Base-by-base conservation (phyloP, 2,329 filamentous ascomycete genomes). In the Orbilia brochopaga region DNA sequence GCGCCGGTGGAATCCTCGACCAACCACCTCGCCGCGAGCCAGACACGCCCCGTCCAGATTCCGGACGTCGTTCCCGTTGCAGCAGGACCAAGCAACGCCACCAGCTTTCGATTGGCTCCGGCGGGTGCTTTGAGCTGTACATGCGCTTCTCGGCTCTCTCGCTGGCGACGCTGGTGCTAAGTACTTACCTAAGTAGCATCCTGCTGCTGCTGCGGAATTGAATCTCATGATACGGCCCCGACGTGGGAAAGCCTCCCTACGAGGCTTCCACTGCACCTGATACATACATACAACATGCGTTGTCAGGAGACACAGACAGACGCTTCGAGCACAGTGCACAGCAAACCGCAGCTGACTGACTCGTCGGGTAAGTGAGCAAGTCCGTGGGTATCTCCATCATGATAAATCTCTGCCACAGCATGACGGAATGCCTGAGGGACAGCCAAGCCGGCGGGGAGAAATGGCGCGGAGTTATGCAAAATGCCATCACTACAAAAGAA, bases 11-110 rank as follows among this genome's bases (percentile, higher is more conserved):
- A 48, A 48, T 48, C 15, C 44, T 32, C 44, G 17, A 48, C 44
- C 44, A 48, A 48, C 44, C 44, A 48, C 44, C 40, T 37, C 32
- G 6, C 7, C 32, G 32, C 32, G 32, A 6, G 32, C n/a, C n/a
- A n/a, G n/a, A n/a, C n/a, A n/a, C n/a, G n/a, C n/a, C n/a, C 44
- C 44, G 44, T 48, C 44, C 44, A 48, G 40, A 48, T 48, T 48
- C 44, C 21, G 2, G 44, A 21, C 44, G 5, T 4, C 44, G 44
- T 48, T 48, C 44, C 27, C 44, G 44, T 21, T 48, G 7, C 11
- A 48, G 44, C 19, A 48, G 11, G 44, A 48, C 19, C 4, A 48
- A 48, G 44, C 44, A 48, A 48, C 44, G 44, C 44, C 44, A 48
- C 44, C 19, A 23, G 44, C 44, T 6, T 44, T 3, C 13, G 40